A percentile compares a stretch with the other conserved stretches of the same genome.
Evolutionary conservation across 164 flowering plant genomes (phyloP).

Genomic region (Taxillus chinensis): DNA sequence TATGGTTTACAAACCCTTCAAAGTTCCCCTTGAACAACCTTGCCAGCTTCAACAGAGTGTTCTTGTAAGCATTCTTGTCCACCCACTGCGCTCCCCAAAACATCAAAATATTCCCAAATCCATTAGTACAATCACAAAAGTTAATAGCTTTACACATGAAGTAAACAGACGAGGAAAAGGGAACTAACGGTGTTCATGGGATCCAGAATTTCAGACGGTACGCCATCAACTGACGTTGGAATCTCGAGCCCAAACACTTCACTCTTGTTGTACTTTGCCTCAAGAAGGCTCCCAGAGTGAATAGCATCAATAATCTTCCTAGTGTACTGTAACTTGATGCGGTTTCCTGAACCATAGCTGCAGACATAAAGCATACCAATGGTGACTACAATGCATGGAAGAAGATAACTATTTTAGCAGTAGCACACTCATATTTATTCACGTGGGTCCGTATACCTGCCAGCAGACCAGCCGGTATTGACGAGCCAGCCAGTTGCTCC

Average conservation of each 20-base stretch:
- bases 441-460: slow-evolving; percentile 45
- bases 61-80: slow-evolving; percentile 65
- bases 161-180: background rate
- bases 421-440: background rate
- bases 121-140: background rate
- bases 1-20: slow-evolving; percentile 55
- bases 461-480: slow-evolving; percentile 99
- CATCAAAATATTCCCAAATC: background rate
- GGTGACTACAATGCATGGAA: no score
- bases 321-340: slow-evolving; percentile 78
- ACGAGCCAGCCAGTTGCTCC: slow-evolving; percentile 99
- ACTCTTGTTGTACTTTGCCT: slow-evolving; percentile 57
- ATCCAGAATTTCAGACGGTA: slow-evolving; percentile 82
- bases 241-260: slow-evolving; percentile 84
- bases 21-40: slow-evolving; percentile 89
- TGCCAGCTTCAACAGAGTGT: slow-evolving; percentile 66
- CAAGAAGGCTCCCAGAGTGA: slow-evolving; percentile 76
- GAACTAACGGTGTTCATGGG: slow-evolving; percentile 75
- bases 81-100: slow-evolving; percentile 52
- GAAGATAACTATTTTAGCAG: no score
- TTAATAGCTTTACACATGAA: background rate
- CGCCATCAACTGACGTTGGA: slow-evolving; percentile 78
- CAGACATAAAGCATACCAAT: background rate
- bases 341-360: slow-evolving; percentile 84
- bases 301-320: slow-evolving; percentile 91